These are phyloP conservation scores for Pugionium dolabratum DNA, from an alignment of 345 rosid genomes.

Conservation along the genomic window DNA sequence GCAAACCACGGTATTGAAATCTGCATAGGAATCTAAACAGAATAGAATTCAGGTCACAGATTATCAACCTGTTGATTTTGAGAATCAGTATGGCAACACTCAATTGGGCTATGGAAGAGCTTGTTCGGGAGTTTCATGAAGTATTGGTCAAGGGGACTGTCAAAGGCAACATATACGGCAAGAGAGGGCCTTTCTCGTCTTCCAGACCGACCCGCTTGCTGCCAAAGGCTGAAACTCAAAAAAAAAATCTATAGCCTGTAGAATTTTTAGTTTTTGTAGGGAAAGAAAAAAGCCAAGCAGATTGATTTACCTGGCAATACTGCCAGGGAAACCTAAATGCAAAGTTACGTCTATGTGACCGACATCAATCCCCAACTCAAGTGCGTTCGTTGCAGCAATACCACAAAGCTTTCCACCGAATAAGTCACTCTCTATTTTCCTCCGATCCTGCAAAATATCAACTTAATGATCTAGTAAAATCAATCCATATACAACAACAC, in stretches of 20 bases:
- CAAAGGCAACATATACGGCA: slow-evolving; percentile 85
- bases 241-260: background rate
- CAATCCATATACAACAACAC: slow-evolving; percentile 29
- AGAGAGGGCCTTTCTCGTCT: slow-evolving; percentile 86
- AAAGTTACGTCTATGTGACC: slow-evolving; percentile 92
- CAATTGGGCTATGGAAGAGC: slow-evolving; percentile 77
- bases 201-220: slow-evolving; percentile 98
- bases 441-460: slow-evolving; percentile 61
- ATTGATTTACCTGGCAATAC: slow-evolving; percentile 73
- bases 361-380: slow-evolving; percentile 96
- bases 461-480: slow-evolving; percentile 13
- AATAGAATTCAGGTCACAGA: slow-evolving; percentile 20
- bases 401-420: slow-evolving; percentile 87
- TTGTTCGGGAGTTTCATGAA: slow-evolving; percentile 84
- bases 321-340: slow-evolving; percentile 98
- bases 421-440: slow-evolving; percentile 80
- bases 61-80: slow-evolving; percentile 72
- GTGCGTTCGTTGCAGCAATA: slow-evolving; percentile 93
- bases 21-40: slow-evolving; percentile 14
- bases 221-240: slow-evolving; percentile 71
- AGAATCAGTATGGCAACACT: slow-evolving; percentile 85
- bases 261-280: background rate
- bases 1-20: slow-evolving; percentile 21
- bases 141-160: slow-evolving; percentile 85
- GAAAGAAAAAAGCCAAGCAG: slow-evolving; percentile 23